Base-by-base conservation (phyloP, 2,329 filamentous ascomycete species). In the Blumeria hordei region DNA sequence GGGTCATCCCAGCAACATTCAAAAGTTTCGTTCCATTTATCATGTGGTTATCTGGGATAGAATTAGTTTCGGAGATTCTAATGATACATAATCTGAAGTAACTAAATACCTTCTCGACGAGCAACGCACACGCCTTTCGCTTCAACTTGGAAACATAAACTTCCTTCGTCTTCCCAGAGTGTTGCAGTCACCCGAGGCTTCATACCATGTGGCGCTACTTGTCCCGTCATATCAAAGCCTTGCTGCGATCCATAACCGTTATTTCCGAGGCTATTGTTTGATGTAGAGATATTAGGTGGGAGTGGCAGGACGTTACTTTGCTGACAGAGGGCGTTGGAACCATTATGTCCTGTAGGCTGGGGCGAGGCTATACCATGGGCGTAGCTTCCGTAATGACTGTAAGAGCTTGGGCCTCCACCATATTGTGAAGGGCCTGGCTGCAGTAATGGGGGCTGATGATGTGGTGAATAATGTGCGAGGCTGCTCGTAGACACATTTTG, bases 21-120 rank as follows among this genome's bases (percentile, higher is more conserved):
- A 96, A 72, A 56, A 98, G 73, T 69, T 96, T 98, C 0, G 92
- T 98, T 16, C 92, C 92, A 64, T 96, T 98, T 68, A 98, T 95
- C 86, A 98, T 95, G 70, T 94, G 87, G 69, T 95, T 96, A 64
- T 95, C 90, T 93, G 59, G 51, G 53, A 59, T 44, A 51, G 54
- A 36, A 36, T 39, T 44, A 43, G 36, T 55, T 55, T 28, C 32
- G 50, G 8, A 33, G 32, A 37, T 7, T 47, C 4, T 28, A 28
- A 28, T 4, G 21, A 28, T 4, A 28, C 21, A n/a, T 44, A 8
- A 5, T 53, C 37, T 14, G 6, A 33, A 33, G 18, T 7, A n/a
- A n/a, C 54, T 16, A 64, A 72, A 61, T 70, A 92, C 87, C 88
- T 77, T 96, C 90, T 66, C 92, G 77, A 61, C 92, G 79, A 54